Percentiles rank a stretch among this genome's conserved stretches.
These are phyloP conservation scores for Cercis canadensis DNA, from an alignment of 306 rosid genomes.

Conservation along the genomic window DNA sequence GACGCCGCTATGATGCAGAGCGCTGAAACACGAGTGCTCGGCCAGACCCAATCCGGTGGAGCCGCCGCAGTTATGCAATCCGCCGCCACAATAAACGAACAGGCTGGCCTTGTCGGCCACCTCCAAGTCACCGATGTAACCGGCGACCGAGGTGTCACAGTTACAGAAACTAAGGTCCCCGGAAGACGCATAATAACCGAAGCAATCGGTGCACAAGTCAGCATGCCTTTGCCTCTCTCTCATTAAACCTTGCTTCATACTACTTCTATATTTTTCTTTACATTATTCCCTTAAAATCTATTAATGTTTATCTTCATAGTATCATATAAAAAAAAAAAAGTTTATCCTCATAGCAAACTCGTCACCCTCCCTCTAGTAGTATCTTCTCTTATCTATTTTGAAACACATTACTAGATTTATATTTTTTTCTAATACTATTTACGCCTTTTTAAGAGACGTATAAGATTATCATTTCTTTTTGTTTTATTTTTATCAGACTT, in stretches of 20 bases:
- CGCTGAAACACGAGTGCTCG: slow-evolving; percentile 61
- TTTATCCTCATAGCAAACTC: no score
- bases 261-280: not conserved
- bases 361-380: no score
- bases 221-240: not conserved
- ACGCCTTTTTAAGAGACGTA: no score
- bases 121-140: slow-evolving; percentile 51
- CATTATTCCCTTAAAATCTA: no score
- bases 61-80: slow-evolving; percentile 70
- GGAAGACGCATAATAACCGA: slow-evolving; percentile 70
- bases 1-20: slow-evolving; percentile 91
- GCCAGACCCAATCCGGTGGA: slow-evolving; percentile 64
- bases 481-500: not conserved
- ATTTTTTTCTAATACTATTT: no score
- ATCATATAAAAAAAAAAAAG: no score
- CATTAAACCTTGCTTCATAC: not conserved
- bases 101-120: slow-evolving; percentile 56
- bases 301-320: no score
- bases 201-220: slow-evolving; percentile 72
- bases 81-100: slow-evolving; percentile 64
- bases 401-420: no score
- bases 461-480: no score
- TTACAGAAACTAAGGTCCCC: slow-evolving; percentile 53
- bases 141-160: slow-evolving; percentile 59
- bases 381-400: no score